Base-by-base conservation (phyloP, 83 land plant genomes). In the Larix sibirica region DNA sequence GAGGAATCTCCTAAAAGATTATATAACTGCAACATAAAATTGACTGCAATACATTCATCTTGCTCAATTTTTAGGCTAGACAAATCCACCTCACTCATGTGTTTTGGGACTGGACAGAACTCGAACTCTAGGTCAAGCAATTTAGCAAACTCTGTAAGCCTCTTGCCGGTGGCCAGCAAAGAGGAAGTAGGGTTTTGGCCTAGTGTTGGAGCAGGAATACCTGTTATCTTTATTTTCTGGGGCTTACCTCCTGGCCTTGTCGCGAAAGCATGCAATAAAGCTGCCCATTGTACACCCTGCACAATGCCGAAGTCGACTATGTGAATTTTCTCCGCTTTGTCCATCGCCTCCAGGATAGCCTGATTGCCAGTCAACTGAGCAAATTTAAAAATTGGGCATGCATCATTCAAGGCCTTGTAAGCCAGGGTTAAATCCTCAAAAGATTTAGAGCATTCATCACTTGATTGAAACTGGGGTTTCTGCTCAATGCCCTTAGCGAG, bases 331-430 rank as follows among this genome's bases (percentile, higher is more conserved):
- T 60, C 78, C 0, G 94, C 94, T 6, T 75, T 62, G 23, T 86
- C 90, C 3, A 89, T 95, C 12, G 92, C 92, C 83, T 95, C 95
- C 10, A 95, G 88, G 59, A 95, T 93, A 3, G 95, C 97, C 82
- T 95, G 95, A 81, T 93, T 95, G 1, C 95, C 96, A 1, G 97
- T 95, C 66, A 95, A 82, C 60, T 95, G 94, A 31, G 95, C 94
- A 78, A 95, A 95, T 77, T 90, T 95, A 62, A 89, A 87, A 62
- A 89, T 93, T 0, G 97, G 97, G 85, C 97, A 91, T 9, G 95
- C 95, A 54, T 95, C 95, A 81, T 91, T 95, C n/a, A 95, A 64
- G 38, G 90, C 86, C 66, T 89, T 93, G 90, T 91, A 93, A 14
- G 90, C 82, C 7, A 93, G 80, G 6, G 86, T 84, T 79, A 84